Evolutionary conservation across 2,329 filamentous ascomycete genomes (phyloP).

Genomic region (Exserohilum turcica): DNA sequence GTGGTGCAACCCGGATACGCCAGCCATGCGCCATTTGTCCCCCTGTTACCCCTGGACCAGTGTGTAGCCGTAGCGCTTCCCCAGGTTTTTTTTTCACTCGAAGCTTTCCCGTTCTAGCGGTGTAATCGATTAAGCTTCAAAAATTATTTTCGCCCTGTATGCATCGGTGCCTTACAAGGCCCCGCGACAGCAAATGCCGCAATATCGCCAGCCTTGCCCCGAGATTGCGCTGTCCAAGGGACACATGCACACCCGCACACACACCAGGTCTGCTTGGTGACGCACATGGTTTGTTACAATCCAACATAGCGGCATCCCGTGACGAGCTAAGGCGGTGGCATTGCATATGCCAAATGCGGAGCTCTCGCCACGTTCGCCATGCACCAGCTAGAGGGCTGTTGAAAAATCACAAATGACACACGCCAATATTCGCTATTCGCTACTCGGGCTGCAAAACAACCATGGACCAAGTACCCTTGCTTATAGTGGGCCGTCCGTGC

Average conservation of each 20-base stretch:
- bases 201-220: conserved; percentile 8
- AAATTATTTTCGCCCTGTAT: conserved; percentile 23
- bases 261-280: conserved; percentile 13
- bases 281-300: conserved; percentile 11
- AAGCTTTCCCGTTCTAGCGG: conserved; percentile 20
- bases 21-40: conserved; percentile 29
- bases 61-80: conserved; percentile 21
- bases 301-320: conserved; percentile 16
- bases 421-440: conserved; percentile 32
- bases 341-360: conserved; percentile 22
- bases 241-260: not conserved
- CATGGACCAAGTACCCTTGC: conserved; percentile 33
- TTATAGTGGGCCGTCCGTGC: conserved; percentile 26
- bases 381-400: conserved; percentile 16
- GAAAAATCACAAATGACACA: conserved; percentile 31
- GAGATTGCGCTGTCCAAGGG: conserved; percentile 2
- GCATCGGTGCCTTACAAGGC: conserved; percentile 20
- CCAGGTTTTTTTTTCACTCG: conserved; percentile 29
- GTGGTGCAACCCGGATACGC: conserved; percentile 25
- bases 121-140: conserved; percentile 30
- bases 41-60: conserved; percentile 17
- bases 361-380: conserved; percentile 28
- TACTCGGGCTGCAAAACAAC: conserved; percentile 31
- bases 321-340: conserved; percentile 18
- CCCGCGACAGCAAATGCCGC: conserved; percentile 22